Evolutionary conservation across 495 filamentous ascomycete species (phyloP), one percentile per base, ranked within the genome.

Genomic region (Neurospora cerealis): DNA sequence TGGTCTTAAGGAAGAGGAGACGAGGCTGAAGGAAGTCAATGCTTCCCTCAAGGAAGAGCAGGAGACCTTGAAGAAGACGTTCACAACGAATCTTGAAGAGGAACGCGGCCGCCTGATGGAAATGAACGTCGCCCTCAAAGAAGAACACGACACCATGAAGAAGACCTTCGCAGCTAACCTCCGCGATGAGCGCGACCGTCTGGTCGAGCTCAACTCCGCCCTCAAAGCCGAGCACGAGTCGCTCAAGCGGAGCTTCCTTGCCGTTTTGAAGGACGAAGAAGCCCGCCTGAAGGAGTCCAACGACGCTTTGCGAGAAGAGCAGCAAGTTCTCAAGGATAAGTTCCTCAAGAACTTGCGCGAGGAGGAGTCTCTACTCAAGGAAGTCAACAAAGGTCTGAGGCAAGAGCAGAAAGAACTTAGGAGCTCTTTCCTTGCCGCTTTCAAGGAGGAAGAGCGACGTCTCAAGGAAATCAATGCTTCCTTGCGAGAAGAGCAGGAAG

Each of bases 131-230:
- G 87, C 89, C 38, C 84, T 92, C 39, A 85, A 85, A 37, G 88
- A 90, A 0, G 92, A 97, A 78, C 92, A 90, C 72, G 91, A 95
- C 71, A 85, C 88, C 71, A 87, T 97, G 10, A 93, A 97, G 78
- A 85, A 88, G 21, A 90, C 93, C 32, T 88, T 97, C 72, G 41
- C 78, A 1, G 86, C 89, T 13, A 88, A 84, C 41, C 84, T 84
- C 9, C 84, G 85, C 38, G 89, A 91, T 0, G 92, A 98, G 80
- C 91, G 90, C 75, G 90, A 94, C 71, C 86, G 89, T 71, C 87
- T 96, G 2, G 93, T 96, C 76, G 85, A 79, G 60, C 74, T 54
- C 42, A 89, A 97, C 66, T 86, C 89, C 5, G 86, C 83, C 32
- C 84, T 85, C 5, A 70, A 74, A 17, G 77, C 77, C 11, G 85